A percentile compares a stretch with the other conserved stretches of the same genome.
These are phyloP conservation scores for Podaxis sp. DNA, from an alignment of 768 basidiomycete species.

Conservation along the genomic window DNA sequence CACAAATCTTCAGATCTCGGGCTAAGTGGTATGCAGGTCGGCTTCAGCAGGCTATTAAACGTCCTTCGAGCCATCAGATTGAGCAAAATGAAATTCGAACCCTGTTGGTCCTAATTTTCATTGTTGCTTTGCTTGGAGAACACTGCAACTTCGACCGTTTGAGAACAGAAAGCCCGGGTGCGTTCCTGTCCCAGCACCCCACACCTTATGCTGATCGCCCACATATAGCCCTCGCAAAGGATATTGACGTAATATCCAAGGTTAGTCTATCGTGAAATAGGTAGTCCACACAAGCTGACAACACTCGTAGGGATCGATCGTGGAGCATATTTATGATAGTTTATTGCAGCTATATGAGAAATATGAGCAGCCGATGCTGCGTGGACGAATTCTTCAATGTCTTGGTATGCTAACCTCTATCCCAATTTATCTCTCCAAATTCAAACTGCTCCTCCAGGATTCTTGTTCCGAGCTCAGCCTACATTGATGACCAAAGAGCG, in stretches of 20 bases:
- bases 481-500: conserved; percentile 80
- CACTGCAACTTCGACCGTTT: conserved; percentile 85
- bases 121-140: conserved; percentile 82
- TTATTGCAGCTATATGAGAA: conserved; percentile 73
- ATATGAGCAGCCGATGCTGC: conserved; percentile 50
- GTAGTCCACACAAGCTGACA: not conserved
- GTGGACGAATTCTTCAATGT: conserved; percentile 77
- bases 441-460: conserved; percentile 46
- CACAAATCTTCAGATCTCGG: not conserved
- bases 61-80: conserved; percentile 36
- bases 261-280: conserved; percentile 24
- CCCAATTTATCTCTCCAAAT: not conserved
- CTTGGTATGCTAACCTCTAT: conserved; percentile 50
- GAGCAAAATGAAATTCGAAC: conserved; percentile 46
- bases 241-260: conserved; percentile 55
- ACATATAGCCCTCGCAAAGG: conserved; percentile 49
- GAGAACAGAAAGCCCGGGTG: conserved; percentile 56
- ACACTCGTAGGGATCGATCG: conserved; percentile 57
- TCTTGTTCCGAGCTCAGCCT: conserved; percentile 89
- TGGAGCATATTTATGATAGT: conserved; percentile 76
- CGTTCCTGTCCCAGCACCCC: conserved; percentile 18
- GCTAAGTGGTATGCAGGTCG: conserved; percentile 39
- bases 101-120: conserved; percentile 72
- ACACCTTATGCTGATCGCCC: not conserved
- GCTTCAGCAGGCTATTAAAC: conserved; percentile 51